Percentiles rank a stretch among this genome's conserved stretches.
Evolutionary conservation across 2,329 filamentous ascomycete genomes (phyloP).

Genomic region (Aspergillus felis): DNA sequence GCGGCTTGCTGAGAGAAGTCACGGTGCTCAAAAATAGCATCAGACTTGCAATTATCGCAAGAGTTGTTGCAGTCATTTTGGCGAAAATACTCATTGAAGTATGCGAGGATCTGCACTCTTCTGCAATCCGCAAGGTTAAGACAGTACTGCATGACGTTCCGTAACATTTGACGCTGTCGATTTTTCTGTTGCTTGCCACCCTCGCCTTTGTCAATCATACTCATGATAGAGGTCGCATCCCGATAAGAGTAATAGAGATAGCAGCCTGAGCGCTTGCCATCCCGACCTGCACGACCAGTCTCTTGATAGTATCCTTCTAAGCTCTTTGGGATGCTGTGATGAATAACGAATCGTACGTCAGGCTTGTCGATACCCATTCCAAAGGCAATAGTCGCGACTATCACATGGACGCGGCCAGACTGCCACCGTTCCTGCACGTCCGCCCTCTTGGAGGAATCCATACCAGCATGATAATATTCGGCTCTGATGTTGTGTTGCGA

Average conservation of each 20-base stretch:
- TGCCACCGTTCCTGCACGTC: conserved; percentile 81
- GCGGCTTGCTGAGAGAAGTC: conserved; percentile 75
- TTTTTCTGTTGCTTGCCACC: conserved; percentile 75
- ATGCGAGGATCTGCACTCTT: conserved; percentile 80
- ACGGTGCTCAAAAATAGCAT: conserved; percentile 63
- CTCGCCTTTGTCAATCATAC: conserved; percentile 79
- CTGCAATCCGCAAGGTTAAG: conserved; percentile 87
- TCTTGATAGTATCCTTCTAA: conserved; percentile 98
- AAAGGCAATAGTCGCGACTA: conserved; percentile 97
- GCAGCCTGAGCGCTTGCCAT: conserved; percentile 82
- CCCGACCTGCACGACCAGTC: conserved; percentile 88
- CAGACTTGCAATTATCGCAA: conserved; percentile 87
- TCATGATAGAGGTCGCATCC: conserved; percentile 69
- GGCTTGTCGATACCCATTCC: conserved; percentile 99
- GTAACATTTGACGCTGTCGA: conserved; percentile 78
- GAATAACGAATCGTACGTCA: conserved; percentile 93
- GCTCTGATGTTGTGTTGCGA: conserved; percentile 64
- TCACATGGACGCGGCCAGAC: conserved; percentile 71
- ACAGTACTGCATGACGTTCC: conserved; percentile 79
- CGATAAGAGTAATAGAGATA: conserved; percentile 83
- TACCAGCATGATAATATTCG: conserved; percentile 79
- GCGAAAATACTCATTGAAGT: conserved; percentile 85
- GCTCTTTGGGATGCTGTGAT: conserved; percentile 88
- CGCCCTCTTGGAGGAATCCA: conserved; percentile 65
- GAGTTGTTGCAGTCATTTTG: conserved; percentile 65